Evolutionary conservation across 208 protist species (phyloP).

Genomic region (Crithidia acanthocephali): DNA sequence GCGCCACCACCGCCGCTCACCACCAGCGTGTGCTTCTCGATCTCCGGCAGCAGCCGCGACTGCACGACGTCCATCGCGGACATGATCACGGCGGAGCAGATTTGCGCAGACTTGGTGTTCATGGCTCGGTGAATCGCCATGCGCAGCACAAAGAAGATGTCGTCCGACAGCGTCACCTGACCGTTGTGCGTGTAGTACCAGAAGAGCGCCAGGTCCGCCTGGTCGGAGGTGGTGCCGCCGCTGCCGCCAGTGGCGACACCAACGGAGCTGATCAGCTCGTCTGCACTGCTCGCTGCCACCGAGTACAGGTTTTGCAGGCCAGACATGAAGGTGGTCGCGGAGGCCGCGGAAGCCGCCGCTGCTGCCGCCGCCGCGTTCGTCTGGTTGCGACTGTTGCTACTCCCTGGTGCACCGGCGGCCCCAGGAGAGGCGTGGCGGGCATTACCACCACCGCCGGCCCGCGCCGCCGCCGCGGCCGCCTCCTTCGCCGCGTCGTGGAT

Average conservation of each 20-base stretch:
- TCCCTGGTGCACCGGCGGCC: conserved; percentile 1
- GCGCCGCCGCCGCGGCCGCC: conserved; percentile 18
- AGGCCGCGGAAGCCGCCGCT: conserved; percentile 25
- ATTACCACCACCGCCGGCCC: not conserved
- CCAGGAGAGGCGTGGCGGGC: not conserved
- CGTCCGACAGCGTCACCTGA: conserved; percentile 69
- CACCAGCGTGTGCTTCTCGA: conserved; percentile 43
- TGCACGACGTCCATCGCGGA: conserved; percentile 67
- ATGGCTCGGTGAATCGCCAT: conserved; percentile 78
- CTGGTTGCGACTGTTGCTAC: not conserved
- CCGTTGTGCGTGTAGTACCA: conserved; percentile 45
- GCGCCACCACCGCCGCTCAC: not conserved
- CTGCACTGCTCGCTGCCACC: conserved; percentile 45
- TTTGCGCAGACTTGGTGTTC: conserved; percentile 83
- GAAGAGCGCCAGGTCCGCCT: conserved; percentile 22
- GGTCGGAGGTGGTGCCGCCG: conserved; percentile 2
- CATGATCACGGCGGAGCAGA: conserved; percentile 81
- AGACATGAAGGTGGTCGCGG: conserved; percentile 56
- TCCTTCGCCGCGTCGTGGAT: conserved; percentile 33
- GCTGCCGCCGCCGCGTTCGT: not conserved
- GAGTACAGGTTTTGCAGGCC: conserved; percentile 67
- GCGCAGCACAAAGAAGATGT: conserved; percentile 88
- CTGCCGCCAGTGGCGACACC: conserved; percentile 11
- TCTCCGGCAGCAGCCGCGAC: conserved; percentile 47
- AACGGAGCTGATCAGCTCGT: conserved; percentile 32